Evolutionary conservation across 768 basidiomycete species (phyloP), one percentile per base, ranked within the genome.

Genomic region (Rhizopogon vulgaris): DNA sequence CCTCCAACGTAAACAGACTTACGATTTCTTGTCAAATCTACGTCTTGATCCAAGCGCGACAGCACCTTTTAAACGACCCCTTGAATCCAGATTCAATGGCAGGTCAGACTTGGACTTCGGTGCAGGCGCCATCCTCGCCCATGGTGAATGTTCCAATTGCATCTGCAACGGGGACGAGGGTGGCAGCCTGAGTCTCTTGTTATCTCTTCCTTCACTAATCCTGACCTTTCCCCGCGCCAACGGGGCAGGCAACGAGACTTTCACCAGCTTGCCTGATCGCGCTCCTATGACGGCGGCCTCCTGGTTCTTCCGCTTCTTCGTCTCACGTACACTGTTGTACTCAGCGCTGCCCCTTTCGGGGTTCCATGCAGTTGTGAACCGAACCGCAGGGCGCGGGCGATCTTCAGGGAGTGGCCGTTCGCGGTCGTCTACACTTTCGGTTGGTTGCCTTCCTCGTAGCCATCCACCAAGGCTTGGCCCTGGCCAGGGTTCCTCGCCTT

Each of bases 11-110:
- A 43, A 11, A 34, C 14, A 5, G 48, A 48, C 17, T 66, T 53
- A 69, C 34, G 62, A 67, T 39, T 63, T 66, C 37, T 67, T 67
- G 40, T 65, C 67, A 38, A 67, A n/a, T 42, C 48, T 69, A 46
- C 56, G 67, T 38, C 63, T 61, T 36, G 66, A 55, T n/a, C 66
- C 66, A n/a, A 67, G 57, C 5, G 24, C 45, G 48, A 63, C 56
- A 10, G 51, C 12, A 9, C 67, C 63, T 47, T 56, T 57, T 49
- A 65, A 8, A 51, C 14, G 63, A 6, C 67, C 65, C 0, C 42
- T 54, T 11, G 51, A 41, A 41, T 69, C 67, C 30, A 69, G 40
- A 3, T 30, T 52, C 39, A 67, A 53, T 11, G 61, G 55, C 8
- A 49, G 37, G 18, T 39, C 43, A 3, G 11, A 6, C 15, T 37